Conservation (phyloP, 139 green algal species). For the Zygnema circumcarinatum region DNA sequence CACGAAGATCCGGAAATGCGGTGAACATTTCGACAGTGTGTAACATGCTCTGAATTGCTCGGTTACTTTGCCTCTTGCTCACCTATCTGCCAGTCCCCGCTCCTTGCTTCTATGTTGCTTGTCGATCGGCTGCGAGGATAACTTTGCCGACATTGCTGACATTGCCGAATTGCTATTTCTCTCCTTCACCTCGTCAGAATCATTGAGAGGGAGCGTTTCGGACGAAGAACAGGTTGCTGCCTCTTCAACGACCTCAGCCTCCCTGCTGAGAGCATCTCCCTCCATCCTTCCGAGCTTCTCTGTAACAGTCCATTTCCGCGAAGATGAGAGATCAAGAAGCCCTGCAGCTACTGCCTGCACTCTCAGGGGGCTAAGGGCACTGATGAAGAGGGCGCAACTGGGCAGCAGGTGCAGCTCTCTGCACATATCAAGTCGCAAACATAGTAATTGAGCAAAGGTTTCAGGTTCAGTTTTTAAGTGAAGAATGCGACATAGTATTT, state of each 20-base stretch:
- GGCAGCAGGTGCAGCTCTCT: conserved; percentile 19
- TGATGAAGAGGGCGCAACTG: conserved; percentile 22
- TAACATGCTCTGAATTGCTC: too few species aligned
- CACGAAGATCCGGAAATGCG: neutral
- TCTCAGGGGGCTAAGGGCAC: neutral
- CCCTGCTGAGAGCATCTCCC: neutral
- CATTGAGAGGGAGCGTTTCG: neutral
- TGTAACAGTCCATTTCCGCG: conserved; percentile 36
- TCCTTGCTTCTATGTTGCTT: too few species aligned
- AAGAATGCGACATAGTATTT: neutral
- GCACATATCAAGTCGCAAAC: neutral
- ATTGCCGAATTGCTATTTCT: neutral
- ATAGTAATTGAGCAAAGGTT: neutral
- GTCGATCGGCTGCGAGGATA: too few species aligned
- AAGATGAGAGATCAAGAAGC: conserved; percentile 26
- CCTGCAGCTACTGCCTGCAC: conserved; percentile 3
- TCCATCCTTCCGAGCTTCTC: conserved; percentile 34
- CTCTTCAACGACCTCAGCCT: neutral
- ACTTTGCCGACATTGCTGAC: too few species aligned
- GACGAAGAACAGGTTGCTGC: neutral
- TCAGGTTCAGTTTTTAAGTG: neutral
- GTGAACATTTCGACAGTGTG: too few species aligned
- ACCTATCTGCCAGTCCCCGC: too few species aligned
- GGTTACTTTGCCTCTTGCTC: too few species aligned
- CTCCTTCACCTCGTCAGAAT: neutral